phyloP scores from a whole-genome alignment of 2,329 filamentous ascomycete genomes.

The Delphinella strobiligena region DNA sequence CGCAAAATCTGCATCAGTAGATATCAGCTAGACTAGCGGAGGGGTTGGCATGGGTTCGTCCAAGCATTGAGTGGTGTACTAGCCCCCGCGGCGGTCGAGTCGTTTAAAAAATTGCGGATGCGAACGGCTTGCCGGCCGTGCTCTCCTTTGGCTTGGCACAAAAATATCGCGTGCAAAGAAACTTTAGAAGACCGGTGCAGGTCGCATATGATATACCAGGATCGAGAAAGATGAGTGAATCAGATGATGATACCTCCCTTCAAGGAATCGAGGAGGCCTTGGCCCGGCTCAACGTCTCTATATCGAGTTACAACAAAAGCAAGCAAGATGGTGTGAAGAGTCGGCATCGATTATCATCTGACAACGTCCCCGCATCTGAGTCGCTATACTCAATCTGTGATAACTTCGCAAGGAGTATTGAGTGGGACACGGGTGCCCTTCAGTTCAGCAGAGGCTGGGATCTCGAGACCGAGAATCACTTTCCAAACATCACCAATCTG shows the following conservation, averaged over 20 bases:
- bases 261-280: constrained; percentile 8
- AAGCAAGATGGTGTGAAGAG: constrained; percentile 5
- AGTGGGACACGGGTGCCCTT: constrained; percentile 3
- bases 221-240: not conserved
- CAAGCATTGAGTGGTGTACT: too few species aligned
- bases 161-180: not conserved
- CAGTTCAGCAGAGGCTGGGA: constrained; percentile 4
- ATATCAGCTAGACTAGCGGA: too few species aligned
- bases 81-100: too few species aligned
- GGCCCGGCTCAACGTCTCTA: constrained; percentile 7
- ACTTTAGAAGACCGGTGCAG: not conserved
- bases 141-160: not conserved
- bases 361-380: constrained; percentile 3
- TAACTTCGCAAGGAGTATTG: not conserved
- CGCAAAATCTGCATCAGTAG: too few species aligned
- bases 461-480: constrained; percentile 8
- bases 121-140: too few species aligned
- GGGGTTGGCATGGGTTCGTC: too few species aligned
- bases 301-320: constrained; percentile 15
- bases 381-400: not conserved
- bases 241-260: constrained; percentile 4
- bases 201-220: too few species aligned
- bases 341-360: constrained; percentile 5
- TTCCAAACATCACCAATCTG: constrained; percentile 9
- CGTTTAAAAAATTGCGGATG: too few species aligned